These are phyloP conservation scores for Calycina herbarum DNA, from an alignment of 2,329 filamentous ascomycete species.

Conservation along the genomic window DNA sequence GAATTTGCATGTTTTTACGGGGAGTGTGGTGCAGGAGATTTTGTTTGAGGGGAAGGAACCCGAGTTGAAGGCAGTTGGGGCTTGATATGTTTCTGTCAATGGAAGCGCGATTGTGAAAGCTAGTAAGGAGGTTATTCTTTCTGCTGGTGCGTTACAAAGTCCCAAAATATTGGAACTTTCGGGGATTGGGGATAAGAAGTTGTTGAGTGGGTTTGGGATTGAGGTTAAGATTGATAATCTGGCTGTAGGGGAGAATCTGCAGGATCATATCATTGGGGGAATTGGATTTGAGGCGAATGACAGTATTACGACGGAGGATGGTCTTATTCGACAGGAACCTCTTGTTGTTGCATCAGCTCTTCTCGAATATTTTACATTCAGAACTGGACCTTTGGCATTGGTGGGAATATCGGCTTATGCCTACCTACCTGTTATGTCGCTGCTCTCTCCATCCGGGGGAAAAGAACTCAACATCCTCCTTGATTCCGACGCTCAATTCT, in stretches of 20 bases:
- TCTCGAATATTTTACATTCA: constrained; percentile 1
- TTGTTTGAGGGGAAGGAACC: neutral
- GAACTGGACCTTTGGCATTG: constrained; percentile 14
- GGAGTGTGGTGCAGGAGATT: neutral
- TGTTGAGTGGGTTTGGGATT: constrained; percentile 21
- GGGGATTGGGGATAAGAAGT: constrained; percentile 29
- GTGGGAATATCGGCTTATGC: constrained; percentile 11
- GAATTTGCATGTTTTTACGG: neutral
- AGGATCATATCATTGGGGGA: constrained; percentile 39
- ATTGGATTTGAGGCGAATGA: constrained; percentile 14
- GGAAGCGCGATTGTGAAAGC: neutral
- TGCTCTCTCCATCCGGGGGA: neutral
- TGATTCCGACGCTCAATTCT: neutral
- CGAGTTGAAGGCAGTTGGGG: neutral
- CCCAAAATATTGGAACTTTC: constrained; percentile 33
- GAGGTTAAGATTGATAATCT: constrained; percentile 31
- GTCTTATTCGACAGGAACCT: constrained; percentile 17
- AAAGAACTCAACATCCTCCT: constrained; percentile 3
- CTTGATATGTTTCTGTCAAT: neutral
- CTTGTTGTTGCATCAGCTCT: constrained; percentile 10
- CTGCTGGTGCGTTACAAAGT: neutral
- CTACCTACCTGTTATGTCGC: constrained; percentile 13
- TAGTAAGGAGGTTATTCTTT: constrained; percentile 12
- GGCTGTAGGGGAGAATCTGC: constrained; percentile 50
- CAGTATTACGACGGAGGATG: constrained; percentile 10